These are phyloP conservation scores for Talaromyces funiculosus DNA, from an alignment of 2,329 filamentous ascomycete genomes.

Conservation along the genomic window DNA sequence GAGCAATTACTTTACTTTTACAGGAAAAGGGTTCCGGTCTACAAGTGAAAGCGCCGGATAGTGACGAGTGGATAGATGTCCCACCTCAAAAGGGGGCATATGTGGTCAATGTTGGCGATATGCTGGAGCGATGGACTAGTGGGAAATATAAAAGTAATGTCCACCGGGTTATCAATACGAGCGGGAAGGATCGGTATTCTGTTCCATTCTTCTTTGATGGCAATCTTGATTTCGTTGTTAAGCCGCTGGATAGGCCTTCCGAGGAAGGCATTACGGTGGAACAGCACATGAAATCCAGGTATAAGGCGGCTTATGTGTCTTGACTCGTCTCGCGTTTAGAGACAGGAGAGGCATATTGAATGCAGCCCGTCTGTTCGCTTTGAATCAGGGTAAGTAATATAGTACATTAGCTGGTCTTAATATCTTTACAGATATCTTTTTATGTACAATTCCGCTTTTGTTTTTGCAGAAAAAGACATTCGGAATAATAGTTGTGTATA, in stretches of 20 bases:
- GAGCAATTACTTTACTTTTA: conserved; percentile 38
- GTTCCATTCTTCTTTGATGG: conserved; percentile 34
- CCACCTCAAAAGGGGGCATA: neutral
- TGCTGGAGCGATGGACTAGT: neutral
- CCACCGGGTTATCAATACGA: conserved; percentile 53
- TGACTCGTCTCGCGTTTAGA: no score
- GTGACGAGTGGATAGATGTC: neutral
- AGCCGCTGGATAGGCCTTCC: neutral
- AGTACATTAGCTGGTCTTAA: no score
- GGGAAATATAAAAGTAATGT: conserved; percentile 35
- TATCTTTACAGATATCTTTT: no score
- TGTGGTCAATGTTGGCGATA: neutral
- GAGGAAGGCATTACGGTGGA: neutral
- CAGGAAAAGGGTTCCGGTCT: conserved; percentile 23
- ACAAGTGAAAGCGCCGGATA: neutral
- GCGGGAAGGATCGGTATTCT: conserved; percentile 33
- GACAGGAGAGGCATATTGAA: no score
- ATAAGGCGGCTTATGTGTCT: neutral
- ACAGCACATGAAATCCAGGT: neutral
- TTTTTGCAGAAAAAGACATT: no score
- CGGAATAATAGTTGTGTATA: no score
- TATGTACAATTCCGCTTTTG: no score
- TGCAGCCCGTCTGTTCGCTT: no score
- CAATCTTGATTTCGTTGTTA: conserved; percentile 17
- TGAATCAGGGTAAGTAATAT: no score